A percentile compares a stretch with the other conserved stretches of the same genome.
Evolutionary conservation across 768 basidiomycete genomes (phyloP).

Genomic region (Rhizopogon vinicolor): DNA sequence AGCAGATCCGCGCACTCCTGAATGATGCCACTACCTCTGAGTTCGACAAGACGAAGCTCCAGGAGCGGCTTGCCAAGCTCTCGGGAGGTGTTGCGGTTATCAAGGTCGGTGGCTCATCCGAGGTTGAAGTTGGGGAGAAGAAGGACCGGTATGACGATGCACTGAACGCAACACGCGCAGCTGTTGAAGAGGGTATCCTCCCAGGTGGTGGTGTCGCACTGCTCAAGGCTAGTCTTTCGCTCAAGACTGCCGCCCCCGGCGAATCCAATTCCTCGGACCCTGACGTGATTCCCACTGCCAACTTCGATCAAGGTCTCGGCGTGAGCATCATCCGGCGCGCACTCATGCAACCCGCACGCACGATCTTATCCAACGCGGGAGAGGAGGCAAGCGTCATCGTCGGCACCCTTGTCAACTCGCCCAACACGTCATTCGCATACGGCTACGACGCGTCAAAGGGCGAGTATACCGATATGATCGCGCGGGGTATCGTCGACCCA

Average conservation of each 20-base stretch:
- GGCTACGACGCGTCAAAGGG: constrained; percentile 92
- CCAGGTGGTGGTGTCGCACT: constrained; percentile 95
- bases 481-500: constrained; percentile 91
- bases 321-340: constrained; percentile 90
- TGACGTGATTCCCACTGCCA: constrained; percentile 68
- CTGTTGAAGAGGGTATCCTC: constrained; percentile 97
- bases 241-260: constrained; percentile 50
- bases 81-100: constrained; percentile 97
- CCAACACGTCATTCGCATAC: constrained; percentile 74
- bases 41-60: constrained; percentile 91
- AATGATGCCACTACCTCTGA: constrained; percentile 83
- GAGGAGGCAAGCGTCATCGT: constrained; percentile 93
- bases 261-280: constrained; percentile 50
- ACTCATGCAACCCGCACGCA: constrained; percentile 75
- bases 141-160: constrained; percentile 98
- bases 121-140: constrained; percentile 99
- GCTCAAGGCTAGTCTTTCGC: constrained; percentile 75
- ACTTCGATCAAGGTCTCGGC: constrained; percentile 98
- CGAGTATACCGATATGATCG: constrained; percentile 94
- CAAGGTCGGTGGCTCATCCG: constrained; percentile 90
- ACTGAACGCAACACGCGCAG: constrained; percentile 95
- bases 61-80: constrained; percentile 95
- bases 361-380: constrained; percentile 91
- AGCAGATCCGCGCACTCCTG: constrained; percentile 87
- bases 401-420: constrained; percentile 67